Conservation (phyloP, 2,329 filamentous ascomycete genomes). For the Trichophyton equinum region DNA sequence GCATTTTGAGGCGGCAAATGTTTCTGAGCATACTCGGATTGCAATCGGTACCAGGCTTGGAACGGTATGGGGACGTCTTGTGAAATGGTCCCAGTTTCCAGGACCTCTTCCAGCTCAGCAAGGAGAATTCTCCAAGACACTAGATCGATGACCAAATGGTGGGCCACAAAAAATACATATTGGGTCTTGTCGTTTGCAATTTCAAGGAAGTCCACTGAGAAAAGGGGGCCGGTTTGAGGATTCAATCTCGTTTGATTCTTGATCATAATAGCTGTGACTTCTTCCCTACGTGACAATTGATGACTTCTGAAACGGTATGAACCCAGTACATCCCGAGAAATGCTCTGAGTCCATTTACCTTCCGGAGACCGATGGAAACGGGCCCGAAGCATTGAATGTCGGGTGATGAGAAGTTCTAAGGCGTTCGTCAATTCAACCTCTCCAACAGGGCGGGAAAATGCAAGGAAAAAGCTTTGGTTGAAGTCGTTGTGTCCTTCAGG, state of each 20-base stretch:
- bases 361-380: constrained; percentile 19
- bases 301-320: constrained; percentile 22
- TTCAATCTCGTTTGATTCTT: constrained; percentile 25
- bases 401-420: constrained; percentile 22
- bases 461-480: constrained; percentile 28
- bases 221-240: constrained; percentile 27
- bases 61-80: constrained; percentile 23
- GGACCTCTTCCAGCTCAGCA: constrained; percentile 27
- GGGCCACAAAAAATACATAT: constrained; percentile 26
- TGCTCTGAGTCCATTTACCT: constrained; percentile 18
- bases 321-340: constrained; percentile 20
- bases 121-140: constrained; percentile 31
- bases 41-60: constrained; percentile 27
- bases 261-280: constrained; percentile 18
- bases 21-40: constrained; percentile 18
- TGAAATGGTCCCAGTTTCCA: constrained; percentile 17
- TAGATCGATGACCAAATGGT: constrained; percentile 30
- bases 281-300: constrained; percentile 12
- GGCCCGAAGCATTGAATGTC: constrained; percentile 29
- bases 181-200: constrained; percentile 19
- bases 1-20: neutral
- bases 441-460: constrained; percentile 19
- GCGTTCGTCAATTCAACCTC: constrained; percentile 18
- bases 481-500: constrained; percentile 26
- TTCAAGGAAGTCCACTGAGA: constrained; percentile 33